Conservation (phyloP, 148 eudicot genomes). For the Diospyros lotus region DNA sequence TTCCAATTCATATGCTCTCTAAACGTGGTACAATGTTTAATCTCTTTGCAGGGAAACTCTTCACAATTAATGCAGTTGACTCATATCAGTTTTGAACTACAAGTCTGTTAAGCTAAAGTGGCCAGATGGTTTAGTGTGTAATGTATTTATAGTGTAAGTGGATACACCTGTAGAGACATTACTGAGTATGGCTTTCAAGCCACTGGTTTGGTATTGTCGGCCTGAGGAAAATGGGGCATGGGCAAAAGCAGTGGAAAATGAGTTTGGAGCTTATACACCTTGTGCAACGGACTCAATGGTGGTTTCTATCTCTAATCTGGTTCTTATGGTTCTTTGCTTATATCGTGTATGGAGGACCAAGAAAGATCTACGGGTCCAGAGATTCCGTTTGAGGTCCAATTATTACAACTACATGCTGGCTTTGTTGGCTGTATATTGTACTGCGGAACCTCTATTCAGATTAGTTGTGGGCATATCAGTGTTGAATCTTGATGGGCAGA, state of each 20-base stretch:
- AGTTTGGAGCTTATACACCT: conserved; percentile 86
- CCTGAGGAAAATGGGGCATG: conserved; percentile 86
- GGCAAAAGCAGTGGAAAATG: conserved; percentile 73
- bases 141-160: conserved; percentile 3
- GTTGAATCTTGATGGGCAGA: conserved; percentile 72
- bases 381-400: conserved; percentile 66
- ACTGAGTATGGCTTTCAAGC: conserved; percentile 61
- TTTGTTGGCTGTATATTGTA: conserved; percentile 61
- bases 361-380: conserved; percentile 51
- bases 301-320: conserved; percentile 54
- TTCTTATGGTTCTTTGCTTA: conserved; percentile 56
- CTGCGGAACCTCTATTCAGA: conserved; percentile 82
- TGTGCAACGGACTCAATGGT: conserved; percentile 77
- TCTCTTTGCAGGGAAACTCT: conserved; percentile 1
- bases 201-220: conserved; percentile 82
- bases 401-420: conserved; percentile 66
- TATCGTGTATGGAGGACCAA: conserved; percentile 75
- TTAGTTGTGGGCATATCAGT: conserved; percentile 82
- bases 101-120: neutral
- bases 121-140: neutral
- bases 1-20: neutral
- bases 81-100: neutral
- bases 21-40: neutral
- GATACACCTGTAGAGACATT: neutral
- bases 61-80: neutral